phyloP scores from a whole-genome alignment of 2,329 filamentous ascomycete genomes.

The Epichloe bromicola region DNA sequence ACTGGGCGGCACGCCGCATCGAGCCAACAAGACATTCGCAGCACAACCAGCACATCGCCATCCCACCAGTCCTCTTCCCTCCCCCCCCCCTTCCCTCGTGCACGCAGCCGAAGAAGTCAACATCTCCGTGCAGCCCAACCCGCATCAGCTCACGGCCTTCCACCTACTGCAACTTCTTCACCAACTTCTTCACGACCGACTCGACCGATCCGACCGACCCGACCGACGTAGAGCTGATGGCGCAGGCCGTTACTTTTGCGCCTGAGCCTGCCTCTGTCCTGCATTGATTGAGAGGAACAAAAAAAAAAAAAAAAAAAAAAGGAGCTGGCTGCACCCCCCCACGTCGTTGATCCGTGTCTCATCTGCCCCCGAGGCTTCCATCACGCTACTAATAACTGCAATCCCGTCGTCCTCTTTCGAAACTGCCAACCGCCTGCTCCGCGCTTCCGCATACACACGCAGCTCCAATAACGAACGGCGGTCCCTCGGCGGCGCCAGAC shows the following conservation, averaged over 20 bases:
- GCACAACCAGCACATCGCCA: not conserved
- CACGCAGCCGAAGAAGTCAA: not conserved
- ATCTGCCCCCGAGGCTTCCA: not conserved
- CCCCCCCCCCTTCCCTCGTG: not conserved
- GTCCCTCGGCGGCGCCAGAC: not conserved
- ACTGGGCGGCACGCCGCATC: not conserved
- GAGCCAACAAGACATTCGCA: not conserved
- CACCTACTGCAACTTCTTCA: not conserved
- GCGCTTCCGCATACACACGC: not conserved
- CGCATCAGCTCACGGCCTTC: not conserved
- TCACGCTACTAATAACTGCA: not conserved
- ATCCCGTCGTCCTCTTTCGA: not conserved
- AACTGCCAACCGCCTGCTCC: not conserved
- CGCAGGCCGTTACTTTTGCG: slow-evolving; percentile 3
- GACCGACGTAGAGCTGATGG: slow-evolving; percentile 5
- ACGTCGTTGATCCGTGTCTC: slow-evolving; percentile 1
- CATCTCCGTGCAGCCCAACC: not conserved
- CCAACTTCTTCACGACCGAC: not conserved
- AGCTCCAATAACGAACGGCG: not conserved
- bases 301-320: not conserved
- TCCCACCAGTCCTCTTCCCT: not conserved
- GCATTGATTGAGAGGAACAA: not conserved
- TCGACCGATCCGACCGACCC: not conserved
- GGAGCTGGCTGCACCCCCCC: not conserved
- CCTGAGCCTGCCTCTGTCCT: slow-evolving; percentile 6